Percentiles rank a stretch among this genome's conserved stretches.
phyloP scores from a whole-genome alignment of 2,329 filamentous ascomycete genomes.

The Colletotrichum coccodes region DNA sequence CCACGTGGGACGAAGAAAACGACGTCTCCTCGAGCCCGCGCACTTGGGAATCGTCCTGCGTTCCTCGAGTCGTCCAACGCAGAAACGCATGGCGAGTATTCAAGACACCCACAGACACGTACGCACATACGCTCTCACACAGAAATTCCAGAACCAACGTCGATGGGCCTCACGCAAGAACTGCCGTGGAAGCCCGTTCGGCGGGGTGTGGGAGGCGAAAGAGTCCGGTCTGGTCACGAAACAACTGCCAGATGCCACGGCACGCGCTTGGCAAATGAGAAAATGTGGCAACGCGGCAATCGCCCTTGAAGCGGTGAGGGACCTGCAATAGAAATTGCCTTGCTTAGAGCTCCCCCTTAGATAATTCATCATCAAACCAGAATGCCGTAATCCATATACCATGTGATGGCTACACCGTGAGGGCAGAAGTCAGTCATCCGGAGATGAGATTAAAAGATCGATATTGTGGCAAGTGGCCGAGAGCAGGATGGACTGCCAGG shows the following conservation, averaged over 20 bases:
- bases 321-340: background rate
- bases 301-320: background rate
- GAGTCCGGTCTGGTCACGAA: background rate
- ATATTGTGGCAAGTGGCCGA: background rate
- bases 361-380: background rate
- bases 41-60: background rate
- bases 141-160: background rate
- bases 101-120: background rate
- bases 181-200: slow-evolving; percentile 19
- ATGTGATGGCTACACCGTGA: too few relatives aligned
- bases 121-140: background rate
- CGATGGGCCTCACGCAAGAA: slow-evolving; percentile 7
- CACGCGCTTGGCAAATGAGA: background rate
- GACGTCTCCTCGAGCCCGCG: background rate
- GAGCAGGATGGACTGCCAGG: background rate
- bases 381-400: background rate
- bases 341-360: background rate
- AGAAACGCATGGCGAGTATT: background rate
- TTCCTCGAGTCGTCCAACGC: background rate
- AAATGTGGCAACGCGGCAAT: background rate
- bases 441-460: background rate
- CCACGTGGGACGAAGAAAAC: background rate
- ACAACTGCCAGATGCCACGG: background rate
- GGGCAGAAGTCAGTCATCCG: background rate
- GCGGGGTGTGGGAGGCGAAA: background rate